Percentiles rank a stretch among this genome's conserved stretches.
These are phyloP conservation scores for Candolleomyces aberdarensis DNA, from an alignment of 768 basidiomycete species.

Conservation along the genomic window DNA sequence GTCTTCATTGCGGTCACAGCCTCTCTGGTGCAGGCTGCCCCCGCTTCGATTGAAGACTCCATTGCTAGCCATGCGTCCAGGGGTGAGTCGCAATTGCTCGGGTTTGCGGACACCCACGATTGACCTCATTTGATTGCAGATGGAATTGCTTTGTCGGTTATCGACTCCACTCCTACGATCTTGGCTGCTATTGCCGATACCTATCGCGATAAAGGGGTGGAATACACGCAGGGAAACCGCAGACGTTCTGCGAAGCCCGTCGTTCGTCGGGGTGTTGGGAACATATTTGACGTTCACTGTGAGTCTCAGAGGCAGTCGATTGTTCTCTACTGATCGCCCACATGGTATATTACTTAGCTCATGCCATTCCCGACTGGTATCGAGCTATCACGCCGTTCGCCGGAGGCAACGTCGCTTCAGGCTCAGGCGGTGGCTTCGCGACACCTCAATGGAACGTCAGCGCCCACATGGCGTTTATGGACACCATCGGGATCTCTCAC, in stretches of 20 bases:
- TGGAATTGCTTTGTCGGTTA: constrained; percentile 8
- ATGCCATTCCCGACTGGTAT: constrained; percentile 22
- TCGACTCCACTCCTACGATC: not conserved
- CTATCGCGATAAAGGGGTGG: not conserved
- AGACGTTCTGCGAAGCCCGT: not conserved
- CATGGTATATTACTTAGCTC: not conserved
- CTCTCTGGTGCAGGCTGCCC: not conserved
- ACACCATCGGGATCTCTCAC: constrained; percentile 25
- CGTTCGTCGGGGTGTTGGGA: constrained; percentile 1
- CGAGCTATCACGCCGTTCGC: constrained; percentile 23
- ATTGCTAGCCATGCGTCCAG: not conserved
- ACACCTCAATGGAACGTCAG: constrained; percentile 26
- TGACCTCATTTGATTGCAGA: not conserved
- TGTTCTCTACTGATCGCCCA: not conserved
- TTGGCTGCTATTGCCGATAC: constrained; percentile 3
- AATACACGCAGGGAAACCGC: not conserved
- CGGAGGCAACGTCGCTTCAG: constrained; percentile 23
- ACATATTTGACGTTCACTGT: constrained; percentile 10
- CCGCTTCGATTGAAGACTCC: constrained; percentile 6
- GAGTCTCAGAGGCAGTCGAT: not conserved
- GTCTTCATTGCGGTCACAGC: not conserved
- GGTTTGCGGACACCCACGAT: too few species aligned
- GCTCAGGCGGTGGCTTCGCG: not conserved
- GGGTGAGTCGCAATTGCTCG: not conserved
- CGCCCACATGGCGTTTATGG: constrained; percentile 29